A percentile compares a stretch with the other conserved stretches of the same genome.
phyloP scores from a whole-genome alignment of 2,329 filamentous ascomycete genomes.

The Nemania serpens region DNA sequence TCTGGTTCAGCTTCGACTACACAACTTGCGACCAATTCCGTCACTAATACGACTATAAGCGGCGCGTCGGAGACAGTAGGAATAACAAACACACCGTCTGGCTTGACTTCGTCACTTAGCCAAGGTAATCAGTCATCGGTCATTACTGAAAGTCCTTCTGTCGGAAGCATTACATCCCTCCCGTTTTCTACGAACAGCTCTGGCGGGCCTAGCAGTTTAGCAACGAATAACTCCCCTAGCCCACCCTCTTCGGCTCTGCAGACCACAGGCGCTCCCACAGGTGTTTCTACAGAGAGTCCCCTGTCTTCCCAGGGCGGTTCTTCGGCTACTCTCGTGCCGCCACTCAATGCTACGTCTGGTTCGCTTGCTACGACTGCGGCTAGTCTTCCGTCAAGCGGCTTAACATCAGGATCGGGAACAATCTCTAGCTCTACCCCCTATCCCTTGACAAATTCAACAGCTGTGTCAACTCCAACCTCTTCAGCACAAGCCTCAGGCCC shows the following conservation, averaged over 20 bases:
- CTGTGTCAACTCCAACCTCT: neutral
- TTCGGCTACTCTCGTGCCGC: neutral
- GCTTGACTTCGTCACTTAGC: too few relatives aligned
- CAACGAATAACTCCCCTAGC: neutral
- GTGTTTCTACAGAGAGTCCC: neutral
- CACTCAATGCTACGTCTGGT: constrained; percentile 3
- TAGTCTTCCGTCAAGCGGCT: neutral
- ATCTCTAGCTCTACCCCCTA: neutral
- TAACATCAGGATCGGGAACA: neutral
- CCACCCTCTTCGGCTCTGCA: neutral
- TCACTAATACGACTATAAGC: too few relatives aligned
- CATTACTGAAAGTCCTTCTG: neutral
- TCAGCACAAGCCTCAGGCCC: neutral
- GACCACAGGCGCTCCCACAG: neutral
- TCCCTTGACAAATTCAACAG: constrained; percentile 10
- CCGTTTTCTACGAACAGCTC: constrained; percentile 5
- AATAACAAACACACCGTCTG: too few relatives aligned
- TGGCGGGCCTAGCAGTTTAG: neutral
- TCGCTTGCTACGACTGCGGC: neutral
- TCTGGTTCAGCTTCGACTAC: too few relatives aligned
- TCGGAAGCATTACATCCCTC: constrained; percentile 2
- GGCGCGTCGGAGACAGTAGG: too few relatives aligned
- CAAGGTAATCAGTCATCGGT: neutral
- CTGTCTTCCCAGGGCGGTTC: neutral
- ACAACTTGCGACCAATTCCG: too few relatives aligned